phyloP scores from a whole-genome alignment of 164 flowering plant species.

The Protea cynaroides region DNA sequence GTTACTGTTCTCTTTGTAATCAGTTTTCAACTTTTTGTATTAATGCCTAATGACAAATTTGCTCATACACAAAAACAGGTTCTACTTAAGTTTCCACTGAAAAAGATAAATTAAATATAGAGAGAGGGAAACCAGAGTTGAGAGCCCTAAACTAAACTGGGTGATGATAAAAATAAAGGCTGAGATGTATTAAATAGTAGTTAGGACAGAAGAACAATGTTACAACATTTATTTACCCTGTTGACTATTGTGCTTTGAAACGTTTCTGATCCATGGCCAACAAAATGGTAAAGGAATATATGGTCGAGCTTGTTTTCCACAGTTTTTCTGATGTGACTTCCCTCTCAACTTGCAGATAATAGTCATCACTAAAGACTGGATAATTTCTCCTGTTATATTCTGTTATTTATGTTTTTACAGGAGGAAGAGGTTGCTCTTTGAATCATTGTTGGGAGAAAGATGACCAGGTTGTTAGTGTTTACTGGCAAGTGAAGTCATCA shows the following conservation, averaged over 20 bases:
- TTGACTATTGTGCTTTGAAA: not conserved
- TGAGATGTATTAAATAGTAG: not conserved
- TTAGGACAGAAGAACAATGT: not conserved
- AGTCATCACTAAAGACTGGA: not conserved
- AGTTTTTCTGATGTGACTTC: no score
- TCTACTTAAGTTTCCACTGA: not conserved
- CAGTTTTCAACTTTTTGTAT: no score
- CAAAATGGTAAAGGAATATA: not conserved
- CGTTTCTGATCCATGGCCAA: not conserved
- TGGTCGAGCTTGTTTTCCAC: no score
- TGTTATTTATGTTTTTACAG: not conserved
- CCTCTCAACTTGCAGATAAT: not conserved
- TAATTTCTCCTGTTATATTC: not conserved
- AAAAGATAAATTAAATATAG: no score
- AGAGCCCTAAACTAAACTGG: not conserved
- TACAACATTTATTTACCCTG: no score
- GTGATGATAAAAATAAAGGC: no score
- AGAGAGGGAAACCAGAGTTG: no score
- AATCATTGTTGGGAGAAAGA: no score
- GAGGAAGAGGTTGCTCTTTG: no score
- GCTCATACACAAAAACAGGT: not conserved
- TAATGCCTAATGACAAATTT: not conserved
- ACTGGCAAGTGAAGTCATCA: no score
- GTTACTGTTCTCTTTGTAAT: no score
- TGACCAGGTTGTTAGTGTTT: no score